phyloP scores from a whole-genome alignment of 2,329 filamentous ascomycete genomes.

The Fusarium heterosporum region DNA sequence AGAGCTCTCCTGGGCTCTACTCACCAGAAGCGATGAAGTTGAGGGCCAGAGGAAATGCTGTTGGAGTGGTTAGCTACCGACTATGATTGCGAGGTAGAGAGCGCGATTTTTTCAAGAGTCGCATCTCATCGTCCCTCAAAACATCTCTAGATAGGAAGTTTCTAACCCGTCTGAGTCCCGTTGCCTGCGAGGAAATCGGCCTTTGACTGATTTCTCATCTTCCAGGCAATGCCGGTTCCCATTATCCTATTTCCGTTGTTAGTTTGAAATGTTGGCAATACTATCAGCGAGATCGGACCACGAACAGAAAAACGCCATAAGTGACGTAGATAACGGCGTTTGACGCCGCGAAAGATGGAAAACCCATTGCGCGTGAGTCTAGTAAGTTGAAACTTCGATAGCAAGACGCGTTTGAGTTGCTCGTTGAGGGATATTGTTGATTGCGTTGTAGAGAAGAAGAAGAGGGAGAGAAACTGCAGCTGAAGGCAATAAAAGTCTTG shows the following conservation, averaged over 20 bases:
- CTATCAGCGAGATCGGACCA: slow-evolving; percentile 17
- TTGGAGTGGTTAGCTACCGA: slow-evolving; percentile 48
- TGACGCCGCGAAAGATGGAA: slow-evolving; percentile 79
- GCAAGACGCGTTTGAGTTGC: background rate
- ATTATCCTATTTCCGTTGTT: slow-evolving; percentile 61
- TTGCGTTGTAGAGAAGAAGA: background rate
- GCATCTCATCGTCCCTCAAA: slow-evolving; percentile 6
- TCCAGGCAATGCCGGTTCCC: slow-evolving; percentile 71
- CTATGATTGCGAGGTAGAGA: background rate
- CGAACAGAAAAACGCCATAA: slow-evolving; percentile 81
- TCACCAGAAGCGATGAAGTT: slow-evolving; percentile 95
- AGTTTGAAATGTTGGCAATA: slow-evolving; percentile 21
- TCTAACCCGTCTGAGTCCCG: slow-evolving; percentile 84
- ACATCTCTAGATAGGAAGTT: slow-evolving; percentile 14
- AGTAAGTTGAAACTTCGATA: background rate
- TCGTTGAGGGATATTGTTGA: background rate
- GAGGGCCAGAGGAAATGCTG: slow-evolving; percentile 82
- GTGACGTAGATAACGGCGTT: slow-evolving; percentile 87
- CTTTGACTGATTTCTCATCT: slow-evolving; percentile 72
- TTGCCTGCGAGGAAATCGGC: slow-evolving; percentile 80
- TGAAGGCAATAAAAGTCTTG: slow-evolving; percentile 22
- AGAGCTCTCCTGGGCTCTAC: slow-evolving; percentile 61
- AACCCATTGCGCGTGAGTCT: slow-evolving; percentile 67
- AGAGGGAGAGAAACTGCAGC: slow-evolving; percentile 11
- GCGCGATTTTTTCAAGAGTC: slow-evolving; percentile 3